Base-by-base conservation (phyloP, 352 stramenopile genomes). In the Phytophthora sp. region DNA sequence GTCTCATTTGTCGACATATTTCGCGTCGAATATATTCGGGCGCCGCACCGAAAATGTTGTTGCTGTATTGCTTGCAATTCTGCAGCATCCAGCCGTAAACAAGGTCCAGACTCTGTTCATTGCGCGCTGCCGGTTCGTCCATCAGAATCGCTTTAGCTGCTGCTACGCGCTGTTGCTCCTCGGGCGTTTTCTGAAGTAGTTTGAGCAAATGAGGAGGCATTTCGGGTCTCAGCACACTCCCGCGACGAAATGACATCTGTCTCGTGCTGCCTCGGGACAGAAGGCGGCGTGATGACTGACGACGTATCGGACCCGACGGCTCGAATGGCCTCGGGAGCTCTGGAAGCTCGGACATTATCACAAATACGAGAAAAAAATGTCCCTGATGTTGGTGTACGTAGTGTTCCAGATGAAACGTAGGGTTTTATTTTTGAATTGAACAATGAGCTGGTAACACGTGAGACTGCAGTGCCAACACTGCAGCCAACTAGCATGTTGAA, bases 51-150 rank as follows among this genome's bases (percentile, higher is more conserved):
- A 93, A 91, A 46, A 93, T 93, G 57, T 91, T 90, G 77, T 90
- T 91, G 70, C 82, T 90, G 66, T 90, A 88, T 67, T 90, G 80
- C 51, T 90, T 89, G 53, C 84, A 93, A 71, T 91, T 90, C 36
- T 84, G 74, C 45, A 90, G 70, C 84, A 93, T 93, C 84, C 84
- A 93, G 38, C 79, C 70, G 71, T 90, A 93, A 4, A 93, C 78
- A 1, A 90, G 36, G 18, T 90, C 79, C 27, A 91, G 79, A 53
- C 82, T 90, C 38, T 82, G 62, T 55, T 93, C 84, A 36, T 87
- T 89, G 26, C 84, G 79, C 2, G 71, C 31, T 8, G 69, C 72
- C 0, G 82, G 77, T 23, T 89, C 75, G 39, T 89, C 80, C 8
- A 62, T 56, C 6, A 93, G 66, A 33, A 84, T 89, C 3, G 35